phyloP scores from a whole-genome alignment of 768 basidiomycete species.

The Lyophyllum atratum region DNA sequence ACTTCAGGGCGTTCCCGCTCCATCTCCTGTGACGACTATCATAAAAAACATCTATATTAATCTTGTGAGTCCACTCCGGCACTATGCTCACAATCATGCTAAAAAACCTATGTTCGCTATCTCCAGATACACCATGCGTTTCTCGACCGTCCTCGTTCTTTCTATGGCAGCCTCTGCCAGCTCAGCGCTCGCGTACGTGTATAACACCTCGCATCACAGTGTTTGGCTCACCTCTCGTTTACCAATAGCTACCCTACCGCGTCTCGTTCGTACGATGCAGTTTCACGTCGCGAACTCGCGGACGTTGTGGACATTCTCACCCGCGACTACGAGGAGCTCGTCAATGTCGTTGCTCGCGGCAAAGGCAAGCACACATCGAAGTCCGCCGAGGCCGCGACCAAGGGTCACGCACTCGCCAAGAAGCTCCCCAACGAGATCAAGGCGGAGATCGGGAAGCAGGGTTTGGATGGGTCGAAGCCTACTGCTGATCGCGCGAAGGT shows the following conservation, averaged over 20 bases:
- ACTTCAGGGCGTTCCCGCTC: neutral
- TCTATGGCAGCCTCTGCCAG: neutral
- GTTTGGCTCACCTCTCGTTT: neutral
- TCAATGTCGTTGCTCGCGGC: neutral
- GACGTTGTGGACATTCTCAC: neutral
- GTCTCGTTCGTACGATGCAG: neutral
- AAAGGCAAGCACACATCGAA: neutral
- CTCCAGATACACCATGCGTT: neutral
- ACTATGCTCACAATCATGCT: neutral
- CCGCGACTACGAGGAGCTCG: neutral
- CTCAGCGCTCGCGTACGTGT: neutral
- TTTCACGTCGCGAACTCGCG: neutral
- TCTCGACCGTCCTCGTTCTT: neutral
- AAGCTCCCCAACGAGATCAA: neutral
- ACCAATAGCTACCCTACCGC: neutral
- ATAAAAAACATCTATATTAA: neutral
- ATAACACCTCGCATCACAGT: neutral
- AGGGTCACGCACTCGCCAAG: neutral
- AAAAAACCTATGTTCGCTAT: neutral
- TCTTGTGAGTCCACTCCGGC: neutral
- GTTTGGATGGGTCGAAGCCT: neutral
- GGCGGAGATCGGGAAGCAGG: slow-evolving; percentile 2
- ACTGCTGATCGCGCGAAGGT: neutral
- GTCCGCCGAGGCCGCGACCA: neutral
- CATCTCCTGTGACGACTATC: neutral